A percentile compares a stretch with the other conserved stretches of the same genome.
Evolutionary conservation across 495 filamentous ascomycete genomes (phyloP).

Genomic region (Emericellopsis terricola): DNA sequence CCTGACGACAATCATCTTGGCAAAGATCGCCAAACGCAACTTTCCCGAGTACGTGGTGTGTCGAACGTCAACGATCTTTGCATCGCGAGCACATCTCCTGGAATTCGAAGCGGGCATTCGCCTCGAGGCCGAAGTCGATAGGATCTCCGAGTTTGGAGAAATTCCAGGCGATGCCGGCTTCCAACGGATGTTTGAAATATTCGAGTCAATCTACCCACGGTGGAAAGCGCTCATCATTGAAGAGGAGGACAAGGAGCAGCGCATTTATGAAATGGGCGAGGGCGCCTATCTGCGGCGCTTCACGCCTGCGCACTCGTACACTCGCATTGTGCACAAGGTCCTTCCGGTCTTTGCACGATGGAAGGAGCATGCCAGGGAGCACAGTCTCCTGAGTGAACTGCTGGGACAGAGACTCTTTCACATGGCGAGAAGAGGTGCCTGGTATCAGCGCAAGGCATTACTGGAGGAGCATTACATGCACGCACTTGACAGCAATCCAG

Average conservation of each 20-base stretch:
- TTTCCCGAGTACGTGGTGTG: slow-evolving; percentile 86
- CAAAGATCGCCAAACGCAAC: slow-evolving; percentile 69
- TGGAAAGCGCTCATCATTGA: slow-evolving; percentile 60
- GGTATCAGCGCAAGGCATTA: slow-evolving; percentile 92
- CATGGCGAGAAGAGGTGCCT: slow-evolving; percentile 63
- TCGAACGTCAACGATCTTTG: slow-evolving; percentile 76
- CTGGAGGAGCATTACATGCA: slow-evolving; percentile 93
- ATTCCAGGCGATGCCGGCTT: slow-evolving; percentile 44
- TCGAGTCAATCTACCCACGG: slow-evolving; percentile 57
- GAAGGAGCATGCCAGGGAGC: slow-evolving; percentile 63
- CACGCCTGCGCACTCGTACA: slow-evolving; percentile 85
- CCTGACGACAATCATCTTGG: slow-evolving; percentile 84
- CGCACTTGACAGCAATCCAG: slow-evolving; percentile 28
- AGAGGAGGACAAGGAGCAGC: slow-evolving; percentile 67
- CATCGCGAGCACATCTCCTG: slow-evolving; percentile 51
- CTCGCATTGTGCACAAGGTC: slow-evolving; percentile 75
- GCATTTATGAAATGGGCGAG: slow-evolving; percentile 66
- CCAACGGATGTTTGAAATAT: slow-evolving; percentile 43
- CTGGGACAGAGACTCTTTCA: slow-evolving; percentile 75
- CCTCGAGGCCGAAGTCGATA: slow-evolving; percentile 69
- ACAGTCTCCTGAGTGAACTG: slow-evolving; percentile 55
- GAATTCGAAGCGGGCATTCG: slow-evolving; percentile 83
- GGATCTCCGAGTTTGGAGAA: slow-evolving; percentile 72
- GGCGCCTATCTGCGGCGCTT: slow-evolving; percentile 84
- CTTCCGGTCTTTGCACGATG: slow-evolving; percentile 65